phyloP scores from a whole-genome alignment of 2,329 filamentous ascomycete genomes.

The Stagonosporopsis vannaccii region DNA sequence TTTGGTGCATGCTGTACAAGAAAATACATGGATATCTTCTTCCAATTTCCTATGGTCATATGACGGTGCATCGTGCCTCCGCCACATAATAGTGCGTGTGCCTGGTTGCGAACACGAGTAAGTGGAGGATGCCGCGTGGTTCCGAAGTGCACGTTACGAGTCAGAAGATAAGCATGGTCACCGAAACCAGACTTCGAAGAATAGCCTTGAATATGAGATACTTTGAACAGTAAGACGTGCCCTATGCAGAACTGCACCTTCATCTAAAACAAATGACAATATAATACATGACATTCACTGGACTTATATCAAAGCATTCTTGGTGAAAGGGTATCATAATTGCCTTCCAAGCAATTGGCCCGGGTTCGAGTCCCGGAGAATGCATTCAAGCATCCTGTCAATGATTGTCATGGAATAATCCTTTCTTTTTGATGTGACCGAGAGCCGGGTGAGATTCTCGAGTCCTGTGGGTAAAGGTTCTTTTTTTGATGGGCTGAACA shows the following conservation, averaged over 20 bases:
- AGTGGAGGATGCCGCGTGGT: not conserved
- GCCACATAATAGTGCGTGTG: not conserved
- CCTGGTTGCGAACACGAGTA: not conserved
- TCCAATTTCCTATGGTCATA: no score
- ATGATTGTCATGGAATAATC: not conserved
- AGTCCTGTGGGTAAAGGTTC: not conserved
- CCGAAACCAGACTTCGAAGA: not conserved
- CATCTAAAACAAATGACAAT: no score
- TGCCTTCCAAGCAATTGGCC: constrained; percentile 24
- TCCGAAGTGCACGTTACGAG: not conserved
- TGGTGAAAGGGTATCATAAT: constrained; percentile 21
- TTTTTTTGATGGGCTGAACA: not conserved
- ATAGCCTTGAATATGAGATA: no score
- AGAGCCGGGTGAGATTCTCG: no score
- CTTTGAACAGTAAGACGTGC: no score
- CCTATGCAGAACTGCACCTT: no score
- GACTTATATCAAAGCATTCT: constrained; percentile 12
- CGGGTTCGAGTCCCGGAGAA: constrained; percentile 20
- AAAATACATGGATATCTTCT: no score
- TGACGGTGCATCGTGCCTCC: not conserved
- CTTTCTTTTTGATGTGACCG: not conserved
- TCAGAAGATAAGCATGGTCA: not conserved
- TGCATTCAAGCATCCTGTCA: constrained; percentile 1
- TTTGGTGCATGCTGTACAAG: no score
- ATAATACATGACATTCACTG: no score